Evolutionary conservation across 2,329 filamentous ascomycete species (phyloP), one percentile per base, ranked within the genome.

Genomic region (Pseudocercospora eumusae): DNA sequence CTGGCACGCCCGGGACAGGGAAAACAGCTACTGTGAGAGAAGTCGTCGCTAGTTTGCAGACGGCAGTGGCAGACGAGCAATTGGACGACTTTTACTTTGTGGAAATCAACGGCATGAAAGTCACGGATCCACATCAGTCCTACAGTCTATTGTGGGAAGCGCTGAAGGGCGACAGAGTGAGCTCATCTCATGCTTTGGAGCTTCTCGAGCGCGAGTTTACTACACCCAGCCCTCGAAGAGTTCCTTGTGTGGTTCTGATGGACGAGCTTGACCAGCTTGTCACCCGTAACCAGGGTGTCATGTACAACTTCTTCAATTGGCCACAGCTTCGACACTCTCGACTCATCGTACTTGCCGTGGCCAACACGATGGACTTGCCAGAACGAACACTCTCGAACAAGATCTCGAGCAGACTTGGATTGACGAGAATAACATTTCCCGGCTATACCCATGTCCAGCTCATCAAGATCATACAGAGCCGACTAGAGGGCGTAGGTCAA

Each of bases 241-340:
- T 96, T 5, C 95, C 96, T 1, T 98, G 93, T 73, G 95, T 99
- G 13, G 95, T 99, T 1, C 80, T 99, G 56, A 99, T 99, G 95
- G 95, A 99, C 72, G 95, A 99, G 77, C 83, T 99, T 53, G 95
- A 99, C 75, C 95, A 99, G 77, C 85, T 99, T 7, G 96, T 99
- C 4, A 99, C 95, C 11, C 95, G 93, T 73, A 98, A 96, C 72
- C 96, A 99, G 76, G 93, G 91, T n/a, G 95, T 99, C 78, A 99
- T 99, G 95, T 99, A 99, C 80, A 99, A 99, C 77, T 99, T 99
- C 77, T 99, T 99, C 84, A 99, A 99, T 74, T 99, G 95, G 95
- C 95, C 95, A 3, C 90, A 91, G 10, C 82, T 98, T 58, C 86
- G 91, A 55, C 93, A 99, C 76, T 96, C 92, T 58, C 87, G 93